These are phyloP conservation scores for Astrothelium subdiscretum DNA, from an alignment of 495 filamentous ascomycete species.

Conservation along the genomic window DNA sequence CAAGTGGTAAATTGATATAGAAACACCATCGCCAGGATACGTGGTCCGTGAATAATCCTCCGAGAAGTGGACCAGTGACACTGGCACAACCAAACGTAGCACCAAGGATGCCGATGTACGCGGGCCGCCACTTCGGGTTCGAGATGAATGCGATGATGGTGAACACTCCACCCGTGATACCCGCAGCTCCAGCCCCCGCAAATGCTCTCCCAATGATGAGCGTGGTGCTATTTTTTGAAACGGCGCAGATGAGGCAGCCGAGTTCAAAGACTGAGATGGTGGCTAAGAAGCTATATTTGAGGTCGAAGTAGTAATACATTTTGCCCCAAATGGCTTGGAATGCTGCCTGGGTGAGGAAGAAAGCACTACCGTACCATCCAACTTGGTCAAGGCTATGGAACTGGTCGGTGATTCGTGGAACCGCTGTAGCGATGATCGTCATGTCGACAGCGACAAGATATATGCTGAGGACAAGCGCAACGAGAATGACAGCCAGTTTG, in stretches of 20 bases:
- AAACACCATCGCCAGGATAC: conserved; percentile 42
- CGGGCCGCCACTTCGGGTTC: conserved; percentile 24
- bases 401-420: conserved; percentile 39
- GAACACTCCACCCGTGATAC: conserved; percentile 17
- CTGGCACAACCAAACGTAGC: conserved; percentile 28
- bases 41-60: conserved; percentile 34
- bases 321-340: conserved; percentile 44
- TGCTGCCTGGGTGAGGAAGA: conserved; percentile 41
- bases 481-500: too few species aligned
- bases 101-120: conserved; percentile 31
- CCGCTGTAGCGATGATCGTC: conserved; percentile 19
- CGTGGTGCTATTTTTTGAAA: conserved; percentile 9
- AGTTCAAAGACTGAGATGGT: conserved; percentile 4
- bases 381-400: conserved; percentile 36
- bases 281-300: conserved; percentile 30
- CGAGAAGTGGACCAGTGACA: conserved; percentile 36
- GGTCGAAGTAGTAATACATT: conserved; percentile 40
- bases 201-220: conserved; percentile 18
- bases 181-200: conserved; percentile 14
- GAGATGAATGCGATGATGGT: conserved; percentile 22
- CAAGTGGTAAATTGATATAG: conserved; percentile 43
- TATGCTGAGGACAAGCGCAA: neutral
- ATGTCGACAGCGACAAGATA: neutral
- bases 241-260: conserved; percentile 8
- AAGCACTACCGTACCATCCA: conserved; percentile 45